Conservation (phyloP, 768 basidiomycete genomes). For the Aureoboletus auriporus region DNA sequence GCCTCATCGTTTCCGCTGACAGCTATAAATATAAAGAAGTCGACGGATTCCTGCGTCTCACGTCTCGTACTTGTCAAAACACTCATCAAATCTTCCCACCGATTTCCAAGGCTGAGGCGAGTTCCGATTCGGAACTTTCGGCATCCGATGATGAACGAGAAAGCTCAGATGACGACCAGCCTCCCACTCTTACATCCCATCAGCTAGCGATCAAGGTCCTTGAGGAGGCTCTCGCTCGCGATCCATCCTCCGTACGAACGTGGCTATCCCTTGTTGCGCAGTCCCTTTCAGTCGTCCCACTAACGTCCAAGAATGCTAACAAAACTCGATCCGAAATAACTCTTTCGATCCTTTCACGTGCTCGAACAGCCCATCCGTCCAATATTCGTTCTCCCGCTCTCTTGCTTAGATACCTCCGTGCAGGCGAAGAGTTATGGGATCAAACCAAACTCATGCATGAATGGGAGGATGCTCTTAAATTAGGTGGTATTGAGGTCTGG, state of each 20-base stretch:
- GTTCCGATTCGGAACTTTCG: slow-evolving; percentile 35
- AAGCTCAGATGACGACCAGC: slow-evolving; percentile 33
- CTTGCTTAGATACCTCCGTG: slow-evolving; percentile 60
- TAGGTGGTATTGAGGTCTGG: slow-evolving; percentile 57
- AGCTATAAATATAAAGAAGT: slow-evolving; percentile 53
- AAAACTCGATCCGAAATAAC: slow-evolving; percentile 70
- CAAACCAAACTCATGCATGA: slow-evolving; percentile 50
- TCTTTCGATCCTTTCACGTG: slow-evolving; percentile 61
- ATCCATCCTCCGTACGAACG: slow-evolving; percentile 49
- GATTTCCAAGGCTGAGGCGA: slow-evolving; percentile 33
- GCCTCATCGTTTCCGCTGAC: slow-evolving; percentile 37
- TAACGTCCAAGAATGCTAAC: slow-evolving; percentile 62
- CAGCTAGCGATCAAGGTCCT: slow-evolving; percentile 57
- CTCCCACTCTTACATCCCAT: slow-evolving; percentile 43
- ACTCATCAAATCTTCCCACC: slow-evolving; percentile 48
- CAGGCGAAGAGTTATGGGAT: slow-evolving; percentile 72
- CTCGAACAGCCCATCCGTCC: slow-evolving; percentile 50
- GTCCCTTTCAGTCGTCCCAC: slow-evolving; percentile 58
- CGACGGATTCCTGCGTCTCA: slow-evolving; percentile 64
- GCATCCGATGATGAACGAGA: slow-evolving; percentile 28
- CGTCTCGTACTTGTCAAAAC: slow-evolving; percentile 35
- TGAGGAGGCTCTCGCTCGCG: slow-evolving; percentile 46
- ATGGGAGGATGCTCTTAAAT: slow-evolving; percentile 63
- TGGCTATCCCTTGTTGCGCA: slow-evolving; percentile 68
- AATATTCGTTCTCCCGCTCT: slow-evolving; percentile 50